Base-by-base conservation (phyloP, 176 grass and related monocot genomes). In the Hordeum marinum region DNA sequence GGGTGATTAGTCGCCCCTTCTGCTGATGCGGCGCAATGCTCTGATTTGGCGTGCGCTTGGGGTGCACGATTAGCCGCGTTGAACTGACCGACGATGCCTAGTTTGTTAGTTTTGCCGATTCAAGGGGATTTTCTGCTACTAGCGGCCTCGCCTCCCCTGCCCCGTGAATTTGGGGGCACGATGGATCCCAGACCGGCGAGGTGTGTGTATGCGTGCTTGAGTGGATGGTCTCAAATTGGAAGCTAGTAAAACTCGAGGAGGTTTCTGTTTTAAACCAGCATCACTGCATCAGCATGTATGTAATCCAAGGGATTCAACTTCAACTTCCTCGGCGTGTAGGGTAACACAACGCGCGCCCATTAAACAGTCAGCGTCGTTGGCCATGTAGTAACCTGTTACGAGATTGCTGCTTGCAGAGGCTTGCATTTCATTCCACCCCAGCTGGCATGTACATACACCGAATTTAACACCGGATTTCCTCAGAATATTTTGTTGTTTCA, bases 21-120 rank as follows among this genome's bases (percentile, higher is more conserved):
- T n/a, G 11, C 27, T 46, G 14, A 24, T 72, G 34, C 34, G 6
- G 52, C 26, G 25, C 70, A 55, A 72, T 83, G 75, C 36, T 37
- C 48, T 18, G 48, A 52, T 52, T 52, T 18, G 0, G 15, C 0
- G 13, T 52, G 46, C 5, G 15, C 18, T 7, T 7, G 15, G 15
- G 0, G 48, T 52, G 48, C 15, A 0, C 48, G 6, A 52, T 52
- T 52, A 52, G 0, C 2, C 48, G 14, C 0, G 15, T 0, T 18
- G 5, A 52, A 52, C 48, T 0, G 6, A 52, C 2, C 48, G 15
- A 52, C 0, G 18, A 52, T 18, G 48, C 15, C 0, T 18, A 7
- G 15, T 52, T 52, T 2, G 0, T 52, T 2, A 2, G 48, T 66
- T 67, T 67, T 2, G 64, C 64, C 64, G 7, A 18, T 35, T 35